Conservation (phyloP, 331 rosid genomes). For the Dryas integrifolia region DNA sequence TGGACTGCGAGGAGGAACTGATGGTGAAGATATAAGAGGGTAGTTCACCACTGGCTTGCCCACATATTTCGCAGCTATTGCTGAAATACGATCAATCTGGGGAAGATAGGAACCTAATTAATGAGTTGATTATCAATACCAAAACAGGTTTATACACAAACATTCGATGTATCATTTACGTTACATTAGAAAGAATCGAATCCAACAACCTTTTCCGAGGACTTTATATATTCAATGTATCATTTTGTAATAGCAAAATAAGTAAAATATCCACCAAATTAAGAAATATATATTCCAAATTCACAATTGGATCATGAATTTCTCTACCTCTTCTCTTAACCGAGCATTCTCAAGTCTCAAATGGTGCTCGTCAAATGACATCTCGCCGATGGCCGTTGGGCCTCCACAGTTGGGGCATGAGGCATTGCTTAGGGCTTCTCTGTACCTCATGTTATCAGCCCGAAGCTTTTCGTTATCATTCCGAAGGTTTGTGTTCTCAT, state of each 20-base stretch:
- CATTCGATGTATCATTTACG: no score
- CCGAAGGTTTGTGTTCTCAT: constrained; percentile 73
- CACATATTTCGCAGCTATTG: constrained; percentile 88
- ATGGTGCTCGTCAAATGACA: constrained; percentile 97
- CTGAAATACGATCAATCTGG: constrained; percentile 88
- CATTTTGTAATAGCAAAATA: not conserved
- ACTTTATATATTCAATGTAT: no score
- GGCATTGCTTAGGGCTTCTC: constrained; percentile 92
- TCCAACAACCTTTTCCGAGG: no score
- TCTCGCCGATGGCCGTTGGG: constrained; percentile 92
- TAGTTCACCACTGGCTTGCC: constrained; percentile 88
- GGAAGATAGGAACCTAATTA: not conserved
- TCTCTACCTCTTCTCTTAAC: constrained; percentile 88
- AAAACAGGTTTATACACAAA: no score
- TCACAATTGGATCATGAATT: not conserved
- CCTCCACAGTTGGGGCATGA: constrained; percentile 98
- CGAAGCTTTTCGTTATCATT: constrained; percentile 85
- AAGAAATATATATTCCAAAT: not conserved
- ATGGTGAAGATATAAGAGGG: constrained; percentile 63
- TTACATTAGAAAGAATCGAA: no score
- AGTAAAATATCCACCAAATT: not conserved
- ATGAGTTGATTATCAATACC: no score
- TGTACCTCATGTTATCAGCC: constrained; percentile 83
- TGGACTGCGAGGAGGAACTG: constrained; percentile 56
- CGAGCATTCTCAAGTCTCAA: constrained; percentile 88